phyloP scores from a whole-genome alignment of 1,284 basidiomycete genomes.

The Mycena sp. region DNA sequence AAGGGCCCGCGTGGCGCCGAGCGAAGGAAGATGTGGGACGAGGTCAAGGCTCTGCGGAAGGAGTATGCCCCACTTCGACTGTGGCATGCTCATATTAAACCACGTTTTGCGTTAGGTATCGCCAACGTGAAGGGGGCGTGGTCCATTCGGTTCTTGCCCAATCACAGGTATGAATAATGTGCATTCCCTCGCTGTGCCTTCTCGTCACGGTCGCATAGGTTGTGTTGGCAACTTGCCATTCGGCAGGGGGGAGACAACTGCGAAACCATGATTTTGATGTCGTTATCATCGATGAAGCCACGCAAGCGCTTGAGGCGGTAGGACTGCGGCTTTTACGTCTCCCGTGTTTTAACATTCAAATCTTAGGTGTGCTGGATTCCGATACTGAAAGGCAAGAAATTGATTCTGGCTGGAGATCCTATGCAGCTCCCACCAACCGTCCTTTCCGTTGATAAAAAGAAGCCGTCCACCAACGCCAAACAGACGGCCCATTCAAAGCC shows the following conservation, averaged over 20 bases:
- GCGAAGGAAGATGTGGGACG: conserved; percentile 90
- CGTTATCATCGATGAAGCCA: conserved; percentile 95
- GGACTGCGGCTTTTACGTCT: conserved; percentile 26
- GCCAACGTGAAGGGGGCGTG: conserved; percentile 87
- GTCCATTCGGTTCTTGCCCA: conserved; percentile 82
- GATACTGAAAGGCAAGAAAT: conserved; percentile 87
- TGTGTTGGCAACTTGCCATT: conserved; percentile 93
- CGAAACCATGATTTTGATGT: conserved; percentile 86
- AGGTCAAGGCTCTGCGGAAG: conserved; percentile 89
- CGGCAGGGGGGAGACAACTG: conserved; percentile 84
- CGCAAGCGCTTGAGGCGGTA: conserved; percentile 95
- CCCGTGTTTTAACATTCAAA: conserved; percentile 8
- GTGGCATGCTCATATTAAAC: conserved; percentile 4
- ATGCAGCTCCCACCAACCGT: conserved; percentile 95
- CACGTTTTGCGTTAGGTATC: conserved; percentile 63
- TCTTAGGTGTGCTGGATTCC: conserved; percentile 93
- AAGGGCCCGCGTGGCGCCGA: conserved; percentile 79
- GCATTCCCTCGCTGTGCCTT: background rate
- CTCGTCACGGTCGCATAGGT: conserved; percentile 55
- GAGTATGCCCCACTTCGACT: conserved; percentile 63
- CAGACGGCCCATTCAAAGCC: conserved; percentile 10
- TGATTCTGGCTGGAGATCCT: conserved; percentile 91
- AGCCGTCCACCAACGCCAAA: conserved; percentile 23
- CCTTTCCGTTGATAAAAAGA: conserved; percentile 64
- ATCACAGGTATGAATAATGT: conserved; percentile 64